These are phyloP conservation scores for Ogataea polymorpha DNA, from an alignment of 805 yeast species.

Conservation along the genomic window DNA sequence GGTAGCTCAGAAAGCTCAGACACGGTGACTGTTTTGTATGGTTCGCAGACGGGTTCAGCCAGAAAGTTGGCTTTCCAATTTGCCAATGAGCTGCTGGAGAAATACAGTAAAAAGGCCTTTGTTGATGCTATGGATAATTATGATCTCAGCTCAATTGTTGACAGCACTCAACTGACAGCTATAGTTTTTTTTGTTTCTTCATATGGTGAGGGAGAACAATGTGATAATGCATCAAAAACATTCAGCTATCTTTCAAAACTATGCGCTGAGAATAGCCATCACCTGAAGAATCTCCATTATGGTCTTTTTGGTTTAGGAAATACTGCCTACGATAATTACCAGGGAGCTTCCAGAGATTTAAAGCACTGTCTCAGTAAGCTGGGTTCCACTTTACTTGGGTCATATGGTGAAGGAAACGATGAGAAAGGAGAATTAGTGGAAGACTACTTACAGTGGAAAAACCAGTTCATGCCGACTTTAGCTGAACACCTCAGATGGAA, in stretches of 20 bases:
- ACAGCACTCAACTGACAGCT: conserved; percentile 42
- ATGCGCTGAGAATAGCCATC: not conserved
- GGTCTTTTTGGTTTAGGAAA: conserved; percentile 89
- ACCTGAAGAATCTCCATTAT: conserved; percentile 42
- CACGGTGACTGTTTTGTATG: conserved; percentile 28
- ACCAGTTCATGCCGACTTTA: conserved; percentile 63
- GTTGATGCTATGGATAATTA: conserved; percentile 72
- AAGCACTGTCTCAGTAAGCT: conserved; percentile 48
- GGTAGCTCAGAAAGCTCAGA: not conserved
- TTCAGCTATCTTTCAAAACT: conserved; percentile 41
- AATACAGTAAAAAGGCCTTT: conserved; percentile 68
- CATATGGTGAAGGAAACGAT: conserved; percentile 86
- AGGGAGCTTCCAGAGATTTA: conserved; percentile 67
- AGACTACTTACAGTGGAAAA: conserved; percentile 88
- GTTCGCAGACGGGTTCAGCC: conserved; percentile 35
- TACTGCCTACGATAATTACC: conserved; percentile 84
- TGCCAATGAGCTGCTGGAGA: conserved; percentile 70
- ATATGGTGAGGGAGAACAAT: conserved; percentile 97
- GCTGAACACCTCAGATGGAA: conserved; percentile 53
- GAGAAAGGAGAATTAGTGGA: conserved; percentile 88
- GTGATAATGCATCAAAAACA: conserved; percentile 79
- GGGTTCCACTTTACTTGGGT: conserved; percentile 62
- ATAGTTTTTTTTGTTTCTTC: conserved; percentile 73
- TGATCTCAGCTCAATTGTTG: conserved; percentile 65
- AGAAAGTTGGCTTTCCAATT: conserved; percentile 45